Conservation (phyloP, 2,329 filamentous ascomycete species). For the Fusarium marasasianum region DNA sequence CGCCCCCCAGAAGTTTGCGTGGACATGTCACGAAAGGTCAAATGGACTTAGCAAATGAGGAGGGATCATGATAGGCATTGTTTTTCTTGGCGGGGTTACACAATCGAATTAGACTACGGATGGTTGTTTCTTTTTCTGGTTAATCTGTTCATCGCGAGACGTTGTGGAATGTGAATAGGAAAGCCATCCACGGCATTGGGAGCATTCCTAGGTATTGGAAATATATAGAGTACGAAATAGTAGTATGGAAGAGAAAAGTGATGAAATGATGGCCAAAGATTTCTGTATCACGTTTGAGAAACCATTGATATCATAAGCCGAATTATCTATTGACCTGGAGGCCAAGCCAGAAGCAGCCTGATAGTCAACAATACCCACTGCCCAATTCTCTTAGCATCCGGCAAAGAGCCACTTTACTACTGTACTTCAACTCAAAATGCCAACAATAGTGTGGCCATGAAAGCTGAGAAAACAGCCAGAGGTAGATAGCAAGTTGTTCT, state of each 20-base stretch:
- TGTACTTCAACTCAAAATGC: not conserved
- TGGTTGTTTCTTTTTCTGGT: conserved; percentile 43
- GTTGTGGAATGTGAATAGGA: conserved; percentile 33
- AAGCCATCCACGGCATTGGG: conserved; percentile 12
- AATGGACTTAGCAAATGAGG: conserved; percentile 19
- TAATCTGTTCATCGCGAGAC: conserved; percentile 39
- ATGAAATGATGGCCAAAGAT: conserved; percentile 17
- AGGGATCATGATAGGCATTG: conserved; percentile 43
- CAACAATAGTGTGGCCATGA: not conserved
- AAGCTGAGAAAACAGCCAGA: not conserved
- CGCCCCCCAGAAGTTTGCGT: conserved; percentile 10
- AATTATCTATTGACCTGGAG: not conserved
- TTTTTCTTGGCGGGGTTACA: conserved; percentile 38
- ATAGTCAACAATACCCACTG: not conserved
- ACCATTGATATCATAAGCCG: not conserved
- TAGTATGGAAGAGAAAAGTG: conserved; percentile 21
- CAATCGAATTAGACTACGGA: conserved; percentile 46
- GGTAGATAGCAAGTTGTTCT: not conserved
- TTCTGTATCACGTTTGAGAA: not conserved
- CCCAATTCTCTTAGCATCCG: not conserved
- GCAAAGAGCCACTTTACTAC: not conserved
- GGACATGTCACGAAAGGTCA: conserved; percentile 5
- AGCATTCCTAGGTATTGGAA: conserved; percentile 24
- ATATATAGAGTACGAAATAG: conserved; percentile 35
- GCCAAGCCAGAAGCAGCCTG: not conserved